phyloP scores from a whole-genome alignment of 2,329 filamentous ascomycete genomes.

The Aureobasidium sp. region DNA sequence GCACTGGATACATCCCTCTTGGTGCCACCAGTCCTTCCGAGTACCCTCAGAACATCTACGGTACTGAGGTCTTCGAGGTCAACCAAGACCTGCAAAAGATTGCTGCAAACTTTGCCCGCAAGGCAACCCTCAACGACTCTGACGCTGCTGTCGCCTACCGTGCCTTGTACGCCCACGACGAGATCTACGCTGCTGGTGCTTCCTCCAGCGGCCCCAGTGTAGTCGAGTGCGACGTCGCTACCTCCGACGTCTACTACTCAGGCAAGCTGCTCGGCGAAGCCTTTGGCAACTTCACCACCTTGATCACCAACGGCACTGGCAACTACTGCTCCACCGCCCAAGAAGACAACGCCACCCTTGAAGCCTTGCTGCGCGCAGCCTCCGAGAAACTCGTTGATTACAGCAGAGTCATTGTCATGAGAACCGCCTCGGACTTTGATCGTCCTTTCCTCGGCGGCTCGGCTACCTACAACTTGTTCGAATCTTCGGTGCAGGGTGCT shows the following conservation, averaged over 20 bases:
- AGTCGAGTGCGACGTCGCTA: constrained; percentile 58
- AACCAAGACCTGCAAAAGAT: constrained; percentile 30
- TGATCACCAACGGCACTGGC: constrained; percentile 61
- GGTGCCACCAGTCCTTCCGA: constrained; percentile 45
- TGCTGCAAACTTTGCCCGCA: constrained; percentile 26
- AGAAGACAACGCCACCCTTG: constrained; percentile 63
- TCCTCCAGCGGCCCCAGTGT: constrained; percentile 44
- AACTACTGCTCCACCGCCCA: constrained; percentile 64
- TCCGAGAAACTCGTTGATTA: constrained; percentile 55
- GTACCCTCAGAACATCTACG: constrained; percentile 31
- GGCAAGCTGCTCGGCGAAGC: constrained; percentile 52
- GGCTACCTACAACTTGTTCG: constrained; percentile 51
- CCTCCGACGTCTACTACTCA: constrained; percentile 64
- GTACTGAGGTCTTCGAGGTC: constrained; percentile 35
- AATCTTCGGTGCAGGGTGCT: constrained; percentile 49
- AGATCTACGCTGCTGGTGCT: constrained; percentile 34
- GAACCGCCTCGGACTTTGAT: constrained; percentile 64
- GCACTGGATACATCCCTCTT: constrained; percentile 61
- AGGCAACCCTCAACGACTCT: constrained; percentile 30
- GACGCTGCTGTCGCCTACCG: constrained; percentile 28
- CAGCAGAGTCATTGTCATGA: constrained; percentile 57
- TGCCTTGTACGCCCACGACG: constrained; percentile 24
- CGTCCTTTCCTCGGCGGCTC: constrained; percentile 52
- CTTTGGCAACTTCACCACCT: constrained; percentile 55
- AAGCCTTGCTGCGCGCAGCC: constrained; percentile 54